A percentile compares a stretch with the other conserved stretches of the same genome.
Conservation (phyloP, 495 filamentous ascomycete genomes). For the Lineolata rhizophorae region DNA sequence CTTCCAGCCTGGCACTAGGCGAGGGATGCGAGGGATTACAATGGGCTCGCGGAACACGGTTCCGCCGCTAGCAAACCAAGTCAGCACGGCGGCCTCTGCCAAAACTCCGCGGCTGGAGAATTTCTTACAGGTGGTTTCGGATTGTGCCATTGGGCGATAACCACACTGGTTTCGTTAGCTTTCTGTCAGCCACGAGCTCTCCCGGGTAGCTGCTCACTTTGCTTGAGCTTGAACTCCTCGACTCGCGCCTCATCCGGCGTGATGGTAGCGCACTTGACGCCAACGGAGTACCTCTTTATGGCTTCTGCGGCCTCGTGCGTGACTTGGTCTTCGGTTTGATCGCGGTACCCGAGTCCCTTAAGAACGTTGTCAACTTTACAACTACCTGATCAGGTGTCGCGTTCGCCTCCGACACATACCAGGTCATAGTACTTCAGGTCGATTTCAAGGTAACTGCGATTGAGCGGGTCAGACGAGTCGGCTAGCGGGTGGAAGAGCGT, state of each 20-base stretch:
- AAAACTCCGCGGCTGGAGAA: not conserved
- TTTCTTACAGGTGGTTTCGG: slow-evolving; percentile 55
- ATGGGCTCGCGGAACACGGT: slow-evolving; percentile 98
- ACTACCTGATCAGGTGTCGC: not conserved
- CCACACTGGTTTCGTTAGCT: slow-evolving; percentile 65
- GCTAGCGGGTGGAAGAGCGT: slow-evolving; percentile 2
- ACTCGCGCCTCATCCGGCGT: slow-evolving; percentile 93
- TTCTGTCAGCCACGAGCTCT: too few relatives aligned
- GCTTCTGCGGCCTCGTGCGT: slow-evolving; percentile 87
- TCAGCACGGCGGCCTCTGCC: slow-evolving; percentile 2
- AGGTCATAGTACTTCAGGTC: slow-evolving; percentile 99
- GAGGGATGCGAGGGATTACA: slow-evolving; percentile 76
- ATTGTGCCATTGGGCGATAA: slow-evolving; percentile 95
- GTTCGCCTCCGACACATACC: too few relatives aligned
- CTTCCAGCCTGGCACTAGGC: slow-evolving; percentile 90
- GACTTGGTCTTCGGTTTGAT: slow-evolving; percentile 89
- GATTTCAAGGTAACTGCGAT: slow-evolving; percentile 61
- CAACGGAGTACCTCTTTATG: slow-evolving; percentile 95
- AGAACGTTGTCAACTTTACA: slow-evolving; percentile 4
- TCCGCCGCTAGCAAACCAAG: slow-evolving; percentile 35
- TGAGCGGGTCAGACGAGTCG: slow-evolving; percentile 7
- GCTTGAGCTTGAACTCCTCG: slow-evolving; percentile 94
- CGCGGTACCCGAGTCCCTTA: slow-evolving; percentile 83
- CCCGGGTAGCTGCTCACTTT: too few relatives aligned
- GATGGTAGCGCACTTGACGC: slow-evolving; percentile 98